Base-by-base conservation (phyloP, 2,329 filamentous ascomycete species). In the Hypoxylon sp. region DNA sequence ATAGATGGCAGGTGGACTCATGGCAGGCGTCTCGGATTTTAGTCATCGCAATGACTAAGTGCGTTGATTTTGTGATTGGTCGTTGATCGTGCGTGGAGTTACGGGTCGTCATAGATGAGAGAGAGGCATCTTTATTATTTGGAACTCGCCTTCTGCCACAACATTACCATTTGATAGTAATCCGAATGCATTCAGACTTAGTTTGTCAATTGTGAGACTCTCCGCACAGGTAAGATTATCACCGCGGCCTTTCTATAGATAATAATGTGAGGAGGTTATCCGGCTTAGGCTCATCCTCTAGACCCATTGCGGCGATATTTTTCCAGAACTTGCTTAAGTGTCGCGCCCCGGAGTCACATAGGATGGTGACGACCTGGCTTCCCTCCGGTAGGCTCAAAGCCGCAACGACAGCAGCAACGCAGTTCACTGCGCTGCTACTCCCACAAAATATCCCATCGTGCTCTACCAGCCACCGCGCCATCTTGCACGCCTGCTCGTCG, bases 381-480 rank as follows among this genome's bases (percentile, higher is more conserved):
- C 85, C 86, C 59, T 81, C 78, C 3, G 88, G 87, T 68, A 94
- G 81, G 46, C 83, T 82, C 77, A 90, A 85, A 26, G 92, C 92
- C 3, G 91, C 85, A 55, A 86, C 86, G 9, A 92, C 90, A 22
- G 93, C 92, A 3, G 92, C 93, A 46, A 93, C 92, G 85, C 94
- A 97, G 79, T 99, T 99, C 58, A 99, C 95, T n/a, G 94, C 92
- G 80, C 92, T 97, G 79, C 94, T 97, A 79, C 94, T 97, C 8
- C 96, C 97, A 44, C 94, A 86, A 76, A 99, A 99, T 59, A 99
- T 90, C 6, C 96, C 96, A 79, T 99, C 96, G 71, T 94, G 92
- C 81, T 98, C 94, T 8, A 98, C 95, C 44, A 99, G 83, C 94
- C 94, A 98, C 70, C 93, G 86, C n/a, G 95, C 96, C 96, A 99